Base-by-base conservation (phyloP, 106 monocot genomes). In the Acorus gramineus region DNA sequence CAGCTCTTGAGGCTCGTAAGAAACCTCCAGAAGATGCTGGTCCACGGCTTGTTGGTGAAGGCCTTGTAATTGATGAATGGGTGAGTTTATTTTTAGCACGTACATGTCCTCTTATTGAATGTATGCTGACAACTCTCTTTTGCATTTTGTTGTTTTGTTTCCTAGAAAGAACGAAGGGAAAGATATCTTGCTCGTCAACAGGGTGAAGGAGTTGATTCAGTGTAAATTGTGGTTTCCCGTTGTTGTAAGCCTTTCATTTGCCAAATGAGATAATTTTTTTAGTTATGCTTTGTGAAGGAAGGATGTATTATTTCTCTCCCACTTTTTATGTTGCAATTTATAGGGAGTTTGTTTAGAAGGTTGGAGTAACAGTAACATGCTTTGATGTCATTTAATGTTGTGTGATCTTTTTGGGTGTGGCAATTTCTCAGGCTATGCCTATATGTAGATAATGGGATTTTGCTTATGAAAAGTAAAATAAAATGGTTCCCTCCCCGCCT, bases 61-160 rank as follows among this genome's bases (percentile, higher is more conserved):
- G 93, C 6, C 93, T 93, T 49, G 87, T 93, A 11, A 93, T 88
- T 46, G 88, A 93, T 72, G 93, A 93, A 85, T 93, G 93, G 93
- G 93, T 93, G 85, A 63, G 42, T n/a, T 42, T 8, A 44, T 52
- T 9, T 48, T 42, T 58, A 53, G 44, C 12, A 53, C 28, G 1
- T 28, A 28, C 28, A 28, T 28, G 28, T 28, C 28, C 28, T 28
- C 28, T 28, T 28, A 28, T 28, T 28, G 28, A 28, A 28, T 0
- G 28, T 28, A 28, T 28, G 28, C 28, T 28, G 28, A 28, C 28
- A 28, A 28, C 28, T 28, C 28, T 28, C 44, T 6, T n/a, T 14
- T 50, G 3, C 45, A 49, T 42, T 56, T 52, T 5, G 3, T 61
- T 8, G n/a, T 13, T 62, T 58, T 58, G 13, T n/a, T 64, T 48